Percentiles rank a stretch among this genome's conserved stretches.
phyloP scores from a whole-genome alignment of 495 filamentous ascomycete genomes.

The Neurospora sp. region DNA sequence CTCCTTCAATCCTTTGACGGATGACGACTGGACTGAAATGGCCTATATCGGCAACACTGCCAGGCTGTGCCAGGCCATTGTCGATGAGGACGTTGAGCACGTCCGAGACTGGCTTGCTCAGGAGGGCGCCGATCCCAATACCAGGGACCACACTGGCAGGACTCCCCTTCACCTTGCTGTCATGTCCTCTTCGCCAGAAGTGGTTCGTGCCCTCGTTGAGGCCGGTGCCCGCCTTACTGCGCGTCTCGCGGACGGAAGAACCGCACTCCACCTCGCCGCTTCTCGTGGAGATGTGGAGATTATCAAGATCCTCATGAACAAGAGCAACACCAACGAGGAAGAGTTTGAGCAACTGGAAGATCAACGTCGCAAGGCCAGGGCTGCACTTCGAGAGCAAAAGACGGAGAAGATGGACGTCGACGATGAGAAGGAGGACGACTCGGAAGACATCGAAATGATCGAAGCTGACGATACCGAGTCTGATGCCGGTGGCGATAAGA shows the following conservation, averaged over 20 bases:
- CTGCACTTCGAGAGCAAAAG: slow-evolving; percentile 3
- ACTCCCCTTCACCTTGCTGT: slow-evolving; percentile 70
- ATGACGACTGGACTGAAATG: slow-evolving; percentile 74
- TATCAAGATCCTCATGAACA: slow-evolving; percentile 55
- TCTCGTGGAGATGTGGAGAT: slow-evolving; percentile 57
- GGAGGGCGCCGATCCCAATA: slow-evolving; percentile 50
- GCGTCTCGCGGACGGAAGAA: slow-evolving; percentile 66
- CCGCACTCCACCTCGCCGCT: slow-evolving; percentile 69
- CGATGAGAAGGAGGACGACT: slow-evolving; percentile 15
- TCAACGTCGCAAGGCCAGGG: slow-evolving; percentile 29
- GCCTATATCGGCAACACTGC: slow-evolving; percentile 66
- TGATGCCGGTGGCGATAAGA: slow-evolving; percentile 17
- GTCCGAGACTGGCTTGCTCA: slow-evolving; percentile 59
- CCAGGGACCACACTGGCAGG: slow-evolving; percentile 67
- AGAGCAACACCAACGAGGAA: slow-evolving; percentile 60
- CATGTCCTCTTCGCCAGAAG: slow-evolving; percentile 52
- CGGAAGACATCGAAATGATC: slow-evolving; percentile 25
- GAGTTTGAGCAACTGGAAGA: slow-evolving; percentile 51
- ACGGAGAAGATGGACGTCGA: slow-evolving; percentile 15
- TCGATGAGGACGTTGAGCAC: slow-evolving; percentile 53
- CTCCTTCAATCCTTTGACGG: slow-evolving; percentile 69
- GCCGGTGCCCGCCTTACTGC: slow-evolving; percentile 60
- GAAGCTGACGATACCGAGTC: slow-evolving; percentile 33
- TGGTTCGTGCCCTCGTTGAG: slow-evolving; percentile 64
- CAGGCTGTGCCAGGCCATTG: slow-evolving; percentile 64